Evolutionary conservation across 768 basidiomycete species (phyloP).

Genomic region (Floccularia luteovirens): DNA sequence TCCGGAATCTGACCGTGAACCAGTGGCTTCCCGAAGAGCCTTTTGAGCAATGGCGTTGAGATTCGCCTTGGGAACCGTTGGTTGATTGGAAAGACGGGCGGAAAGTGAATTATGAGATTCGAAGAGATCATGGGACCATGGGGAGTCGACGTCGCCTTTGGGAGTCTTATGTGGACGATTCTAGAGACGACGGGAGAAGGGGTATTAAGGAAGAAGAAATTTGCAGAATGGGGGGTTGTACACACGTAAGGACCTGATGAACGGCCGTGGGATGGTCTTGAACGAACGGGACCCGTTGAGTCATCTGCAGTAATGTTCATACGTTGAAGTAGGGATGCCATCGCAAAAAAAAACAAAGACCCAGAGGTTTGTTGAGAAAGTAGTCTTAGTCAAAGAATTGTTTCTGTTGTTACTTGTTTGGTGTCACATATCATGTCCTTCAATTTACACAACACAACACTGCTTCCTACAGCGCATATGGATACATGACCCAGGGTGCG

Average conservation of each 20-base stretch:
- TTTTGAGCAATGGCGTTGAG: slow-evolving; percentile 45
- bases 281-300: slow-evolving; percentile 38
- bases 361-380: not conserved
- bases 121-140: slow-evolving; percentile 70
- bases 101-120: slow-evolving; percentile 55
- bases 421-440: too few species aligned
- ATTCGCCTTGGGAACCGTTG: slow-evolving; percentile 42
- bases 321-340: slow-evolving; percentile 56
- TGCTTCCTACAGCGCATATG: too few species aligned
- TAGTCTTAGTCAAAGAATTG: too few species aligned
- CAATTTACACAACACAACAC: too few species aligned
- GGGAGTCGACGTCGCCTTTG: slow-evolving; percentile 58
- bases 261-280: slow-evolving; percentile 27
- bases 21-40: slow-evolving; percentile 56
- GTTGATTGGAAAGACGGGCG: slow-evolving; percentile 41
- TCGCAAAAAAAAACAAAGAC: slow-evolving; percentile 12
- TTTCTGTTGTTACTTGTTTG: too few species aligned
- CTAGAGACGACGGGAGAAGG: slow-evolving; percentile 20
- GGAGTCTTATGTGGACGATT: slow-evolving; percentile 46
- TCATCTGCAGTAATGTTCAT: slow-evolving; percentile 36
- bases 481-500: too few species aligned
- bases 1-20: slow-evolving; percentile 12
- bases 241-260: slow-evolving; percentile 48
- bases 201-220: slow-evolving; percentile 7
- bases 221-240: slow-evolving; percentile 15